Percentiles rank a stretch among this genome's conserved stretches.
Evolutionary conservation across 371 early-diverging fungal genomes (phyloP).

Genomic region (Mortierella sp.): DNA sequence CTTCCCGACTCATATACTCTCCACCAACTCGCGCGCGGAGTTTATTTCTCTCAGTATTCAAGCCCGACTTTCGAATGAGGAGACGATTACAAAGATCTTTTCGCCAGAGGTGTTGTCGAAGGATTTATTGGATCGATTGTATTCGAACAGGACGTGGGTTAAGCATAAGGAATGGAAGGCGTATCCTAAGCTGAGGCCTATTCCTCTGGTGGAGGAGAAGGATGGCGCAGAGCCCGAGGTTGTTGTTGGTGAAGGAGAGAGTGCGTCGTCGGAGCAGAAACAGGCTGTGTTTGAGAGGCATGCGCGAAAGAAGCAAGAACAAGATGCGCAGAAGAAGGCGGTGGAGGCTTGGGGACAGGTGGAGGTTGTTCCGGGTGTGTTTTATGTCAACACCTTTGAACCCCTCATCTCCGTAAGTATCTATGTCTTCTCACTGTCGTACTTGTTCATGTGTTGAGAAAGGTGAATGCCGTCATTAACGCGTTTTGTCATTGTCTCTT

Average conservation of each 20-base stretch:
- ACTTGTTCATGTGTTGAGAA: not conserved
- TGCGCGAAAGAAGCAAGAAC: not conserved
- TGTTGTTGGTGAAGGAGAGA: not conserved
- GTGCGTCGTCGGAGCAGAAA: not conserved
- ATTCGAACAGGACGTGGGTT: slow-evolving; percentile 66
- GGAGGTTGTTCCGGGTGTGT: slow-evolving; percentile 61
- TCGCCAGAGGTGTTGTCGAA: slow-evolving; percentile 58
- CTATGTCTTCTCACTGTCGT: not conserved
- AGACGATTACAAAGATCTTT: slow-evolving; percentile 73
- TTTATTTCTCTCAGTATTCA: slow-evolving; percentile 68
- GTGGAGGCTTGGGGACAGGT: slow-evolving; percentile 39
- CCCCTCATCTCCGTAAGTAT: slow-evolving; percentile 69
- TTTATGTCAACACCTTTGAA: slow-evolving; percentile 73
- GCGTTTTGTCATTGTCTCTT: not conserved
- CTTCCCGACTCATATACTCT: slow-evolving; percentile 69
- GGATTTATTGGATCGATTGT: slow-evolving; percentile 63
- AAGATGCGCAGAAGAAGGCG: slow-evolving; percentile 6
- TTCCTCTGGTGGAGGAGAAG: slow-evolving; percentile 19
- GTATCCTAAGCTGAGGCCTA: slow-evolving; percentile 71
- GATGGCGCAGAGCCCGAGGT: not conserved
- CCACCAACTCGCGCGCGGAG: slow-evolving; percentile 63
- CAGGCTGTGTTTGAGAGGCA: slow-evolving; percentile 15
- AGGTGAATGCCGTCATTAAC: too few species aligned
- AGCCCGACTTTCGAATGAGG: slow-evolving; percentile 61
- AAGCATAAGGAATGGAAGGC: slow-evolving; percentile 75